These are phyloP conservation scores for Tulasnella sp. DNA, from an alignment of 768 basidiomycete genomes.

Conservation along the genomic window DNA sequence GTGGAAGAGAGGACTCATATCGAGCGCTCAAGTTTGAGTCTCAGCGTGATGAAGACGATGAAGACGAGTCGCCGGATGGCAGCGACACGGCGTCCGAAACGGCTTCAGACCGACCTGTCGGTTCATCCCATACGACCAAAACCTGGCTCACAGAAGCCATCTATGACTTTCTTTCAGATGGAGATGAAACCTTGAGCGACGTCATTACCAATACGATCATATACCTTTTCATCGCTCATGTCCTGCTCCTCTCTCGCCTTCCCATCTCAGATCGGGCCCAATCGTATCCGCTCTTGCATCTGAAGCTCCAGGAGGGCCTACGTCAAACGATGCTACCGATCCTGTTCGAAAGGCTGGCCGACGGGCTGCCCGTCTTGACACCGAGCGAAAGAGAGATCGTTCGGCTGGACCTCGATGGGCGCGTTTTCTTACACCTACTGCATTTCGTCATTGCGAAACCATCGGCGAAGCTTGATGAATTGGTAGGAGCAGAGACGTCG, in stretches of 20 bases:
- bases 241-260: conserved; percentile 29
- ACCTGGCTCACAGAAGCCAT: background rate
- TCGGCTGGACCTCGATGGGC: conserved; percentile 35
- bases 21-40: too few species aligned
- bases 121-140: background rate
- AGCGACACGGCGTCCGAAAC: background rate
- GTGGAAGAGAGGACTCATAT: background rate
- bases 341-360: conserved; percentile 28
- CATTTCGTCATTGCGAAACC: conserved; percentile 26
- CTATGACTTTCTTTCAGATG: conserved; percentile 10
- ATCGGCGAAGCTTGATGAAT: conserved; percentile 18
- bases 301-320: conserved; percentile 28
- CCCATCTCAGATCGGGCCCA: conserved; percentile 20
- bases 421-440: conserved; percentile 39
- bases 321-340: conserved; percentile 32
- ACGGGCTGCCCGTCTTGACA: conserved; percentile 19
- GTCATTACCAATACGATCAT: too few species aligned
- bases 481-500: conserved; percentile 27
- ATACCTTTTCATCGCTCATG: conserved; percentile 31
- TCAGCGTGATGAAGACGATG: conserved; percentile 5
- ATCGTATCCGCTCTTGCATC: conserved; percentile 23
- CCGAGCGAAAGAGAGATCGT: conserved; percentile 26
- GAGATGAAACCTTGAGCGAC: too few species aligned
- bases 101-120: too few species aligned
- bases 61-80: background rate